Evolutionary conservation across 495 filamentous ascomycete genomes (phyloP).

Genomic region (Hamigera avellanea): DNA sequence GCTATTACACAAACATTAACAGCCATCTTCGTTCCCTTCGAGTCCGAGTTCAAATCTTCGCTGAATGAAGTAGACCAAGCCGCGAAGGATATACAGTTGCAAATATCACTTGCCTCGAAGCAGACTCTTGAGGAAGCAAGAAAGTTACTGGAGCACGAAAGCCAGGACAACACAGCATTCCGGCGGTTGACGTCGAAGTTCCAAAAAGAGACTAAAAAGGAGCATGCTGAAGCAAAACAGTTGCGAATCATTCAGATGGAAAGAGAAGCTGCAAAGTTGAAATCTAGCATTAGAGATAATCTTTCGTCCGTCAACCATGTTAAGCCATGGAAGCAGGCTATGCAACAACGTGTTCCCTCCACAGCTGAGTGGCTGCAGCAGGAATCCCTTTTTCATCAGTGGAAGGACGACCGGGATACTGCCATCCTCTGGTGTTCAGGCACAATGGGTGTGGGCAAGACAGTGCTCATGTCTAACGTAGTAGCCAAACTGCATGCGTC

Average conservation of each 20-base stretch:
- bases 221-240: conserved; percentile 3
- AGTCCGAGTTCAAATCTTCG: conserved; percentile 10
- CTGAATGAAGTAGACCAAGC: conserved; percentile 1
- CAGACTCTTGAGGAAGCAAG: conserved; percentile 7
- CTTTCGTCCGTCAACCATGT: conserved; percentile 3
- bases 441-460: conserved; percentile 18
- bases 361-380: conserved; percentile 6
- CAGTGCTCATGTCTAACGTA: conserved; percentile 14
- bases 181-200: conserved; percentile 1
- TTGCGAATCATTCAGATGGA: conserved; percentile 3
- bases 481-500: conserved; percentile 5
- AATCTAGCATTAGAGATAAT: conserved; percentile 1
- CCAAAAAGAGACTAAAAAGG: not conserved
- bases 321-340: conserved; percentile 1
- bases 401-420: not conserved
- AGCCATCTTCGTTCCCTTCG: not conserved
- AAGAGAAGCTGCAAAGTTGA: conserved; percentile 2
- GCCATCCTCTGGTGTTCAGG: conserved; percentile 16
- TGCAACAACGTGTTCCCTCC: not conserved
- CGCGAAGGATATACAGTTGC: conserved; percentile 6
- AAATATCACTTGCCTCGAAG: conserved; percentile 12
- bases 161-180: conserved; percentile 4
- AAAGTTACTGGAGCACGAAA: conserved; percentile 8
- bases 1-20: not conserved
- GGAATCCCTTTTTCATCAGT: not conserved